Conservation (phyloP, 106 monocot species). For the Agapanthus africanus region DNA sequence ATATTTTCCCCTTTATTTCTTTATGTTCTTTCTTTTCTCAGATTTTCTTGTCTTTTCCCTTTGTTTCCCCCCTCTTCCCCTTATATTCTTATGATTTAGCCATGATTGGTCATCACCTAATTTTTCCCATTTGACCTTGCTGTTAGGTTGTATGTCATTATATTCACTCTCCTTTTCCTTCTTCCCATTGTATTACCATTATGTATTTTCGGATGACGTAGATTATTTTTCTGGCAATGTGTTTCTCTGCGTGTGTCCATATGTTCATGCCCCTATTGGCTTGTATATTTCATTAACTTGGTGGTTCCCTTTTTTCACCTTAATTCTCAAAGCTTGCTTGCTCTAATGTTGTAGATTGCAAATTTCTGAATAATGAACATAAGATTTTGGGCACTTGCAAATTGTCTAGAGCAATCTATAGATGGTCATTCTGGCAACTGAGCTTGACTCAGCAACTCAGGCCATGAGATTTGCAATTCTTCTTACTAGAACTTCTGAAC, state of each 20-base stretch:
- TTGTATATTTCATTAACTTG: not conserved
- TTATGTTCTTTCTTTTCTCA: no score
- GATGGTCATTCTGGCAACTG: slow-evolving; percentile 51
- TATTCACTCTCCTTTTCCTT: not conserved
- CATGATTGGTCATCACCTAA: not conserved
- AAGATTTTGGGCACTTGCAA: slow-evolving; percentile 69
- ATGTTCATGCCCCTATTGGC: not conserved
- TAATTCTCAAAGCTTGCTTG: not conserved
- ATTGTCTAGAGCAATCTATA: slow-evolving; percentile 57
- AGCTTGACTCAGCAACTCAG: slow-evolving; percentile 46
- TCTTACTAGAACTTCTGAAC: slow-evolving; percentile 22
- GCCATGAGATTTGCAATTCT: slow-evolving; percentile 21
- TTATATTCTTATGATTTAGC: no score
- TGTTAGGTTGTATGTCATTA: not conserved
- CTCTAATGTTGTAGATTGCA: slow-evolving; percentile 22
- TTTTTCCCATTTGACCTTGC: not conserved
- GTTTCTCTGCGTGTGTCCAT: not conserved
- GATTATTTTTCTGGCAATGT: not conserved
- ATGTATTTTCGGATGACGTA: not conserved
- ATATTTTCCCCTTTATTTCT: no score
- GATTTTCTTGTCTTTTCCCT: no score
- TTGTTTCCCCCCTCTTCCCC: no score
- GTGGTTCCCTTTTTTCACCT: not conserved
- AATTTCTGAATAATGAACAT: slow-evolving; percentile 61
- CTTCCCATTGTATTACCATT: not conserved